Evolutionary conservation across 768 basidiomycete species (phyloP), one percentile per base, ranked within the genome.

Genomic region (Leccinum disarticulatum): DNA sequence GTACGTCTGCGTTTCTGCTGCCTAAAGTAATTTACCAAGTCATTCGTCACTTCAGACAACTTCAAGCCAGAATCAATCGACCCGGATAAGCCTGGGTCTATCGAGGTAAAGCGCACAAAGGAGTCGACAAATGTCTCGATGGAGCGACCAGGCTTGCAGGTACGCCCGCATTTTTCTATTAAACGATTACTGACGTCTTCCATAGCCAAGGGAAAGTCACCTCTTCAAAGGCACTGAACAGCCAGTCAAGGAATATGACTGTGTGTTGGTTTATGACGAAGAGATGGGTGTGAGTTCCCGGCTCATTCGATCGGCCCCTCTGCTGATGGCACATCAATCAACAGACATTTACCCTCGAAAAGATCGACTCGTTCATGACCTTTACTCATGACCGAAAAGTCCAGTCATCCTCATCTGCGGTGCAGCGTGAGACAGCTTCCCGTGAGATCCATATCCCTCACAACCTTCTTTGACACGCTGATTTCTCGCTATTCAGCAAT

Each of bases 191-290:
- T 19, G 25, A 69, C 15, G 19, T 3, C 15, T 22, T 52, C n/a
- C 9, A 19, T 66, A 87, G 86, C 68, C 76, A 3, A 80, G 79
- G 17, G 84, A 88, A 59, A 79, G 69, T 13, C 79, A 85, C 65
- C 65, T 81, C 38, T 91, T 85, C 66, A 75, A 73, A 41, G 90
- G 90, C 3, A 65, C 68, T 8, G 88, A 89, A 66, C 76, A 76
- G 15, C 72, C 81, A 2, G 80, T 86, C 7, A 88, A 84, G 68
- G 88, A 91, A 50, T 79, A 80, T 64, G 88, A 91, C 54, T 93
- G 91, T 63, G 83, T 92, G 7, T 77, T 93, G 43, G 87, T 93
- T 49, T 93, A 87, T 66, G 90, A 93, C 69, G 88, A 90, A 67
- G 87, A 84, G 56, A 77, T 82, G 52, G 84, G 84, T 63, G 90